A percentile compares a stretch with the other conserved stretches of the same genome.
These are phyloP conservation scores for Penicillium taxi DNA, from an alignment of 495 filamentous ascomycete species.

Conservation along the genomic window DNA sequence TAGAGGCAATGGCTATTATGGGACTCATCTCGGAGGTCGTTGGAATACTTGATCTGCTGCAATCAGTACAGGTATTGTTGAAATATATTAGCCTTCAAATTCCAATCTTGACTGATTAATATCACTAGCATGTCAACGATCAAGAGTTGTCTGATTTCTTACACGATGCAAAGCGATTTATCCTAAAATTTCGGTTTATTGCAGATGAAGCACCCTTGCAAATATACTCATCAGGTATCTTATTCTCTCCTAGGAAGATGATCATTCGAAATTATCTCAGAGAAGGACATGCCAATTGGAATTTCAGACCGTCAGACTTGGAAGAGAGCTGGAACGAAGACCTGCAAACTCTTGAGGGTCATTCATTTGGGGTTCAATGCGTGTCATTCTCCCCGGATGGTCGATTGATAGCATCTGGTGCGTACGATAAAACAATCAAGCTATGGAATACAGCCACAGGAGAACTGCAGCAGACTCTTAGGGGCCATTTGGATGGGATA, in stretches of 20 bases:
- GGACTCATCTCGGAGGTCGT: constrained; percentile 7
- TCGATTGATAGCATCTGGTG: constrained; percentile 15
- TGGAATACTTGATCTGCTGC: not conserved
- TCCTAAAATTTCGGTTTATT: constrained; percentile 18
- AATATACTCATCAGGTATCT: constrained; percentile 13
- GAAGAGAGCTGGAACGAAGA: too few relatives aligned
- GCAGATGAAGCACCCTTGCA: constrained; percentile 16
- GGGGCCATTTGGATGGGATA: not conserved
- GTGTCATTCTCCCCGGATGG: constrained; percentile 23
- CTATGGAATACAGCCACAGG: constrained; percentile 7
- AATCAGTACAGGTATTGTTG: not conserved
- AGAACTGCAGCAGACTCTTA: not conserved
- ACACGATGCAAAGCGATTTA: constrained; percentile 29
- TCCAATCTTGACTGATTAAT: not conserved
- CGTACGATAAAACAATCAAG: constrained; percentile 5
- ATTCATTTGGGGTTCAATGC: constrained; percentile 8
- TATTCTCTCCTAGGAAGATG: constrained; percentile 26
- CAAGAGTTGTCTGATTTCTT: constrained; percentile 9
- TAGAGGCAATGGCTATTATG: constrained; percentile 21
- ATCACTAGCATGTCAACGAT: constrained; percentile 7
- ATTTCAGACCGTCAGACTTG: constrained; percentile 9
- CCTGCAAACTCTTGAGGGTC: constrained; percentile 18
- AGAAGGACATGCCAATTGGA: not conserved
- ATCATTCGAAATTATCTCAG: constrained; percentile 11
- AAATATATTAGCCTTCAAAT: not conserved